A percentile compares a stretch with the other conserved stretches of the same genome.
phyloP scores from a whole-genome alignment of 805 yeast genomes.

The Saccharomyces jurei region DNA sequence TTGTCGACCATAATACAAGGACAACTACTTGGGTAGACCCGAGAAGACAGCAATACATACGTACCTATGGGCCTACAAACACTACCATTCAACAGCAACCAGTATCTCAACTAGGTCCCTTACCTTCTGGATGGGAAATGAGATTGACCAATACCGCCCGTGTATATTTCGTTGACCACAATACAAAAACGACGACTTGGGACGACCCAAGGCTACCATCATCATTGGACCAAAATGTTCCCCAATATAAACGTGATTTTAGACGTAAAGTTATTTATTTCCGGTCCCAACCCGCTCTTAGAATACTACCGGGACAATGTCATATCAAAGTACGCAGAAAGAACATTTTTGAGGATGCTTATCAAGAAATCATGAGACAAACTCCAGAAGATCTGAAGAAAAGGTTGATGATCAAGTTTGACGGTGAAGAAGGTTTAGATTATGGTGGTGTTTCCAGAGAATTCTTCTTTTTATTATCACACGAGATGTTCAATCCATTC shows the following conservation, averaged over 20 bases:
- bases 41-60: constrained; percentile 94
- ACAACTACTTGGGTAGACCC: constrained; percentile 99
- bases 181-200: constrained; percentile 99
- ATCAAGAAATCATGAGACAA: constrained; percentile 97
- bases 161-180: constrained; percentile 97
- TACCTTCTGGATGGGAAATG: constrained; percentile 99
- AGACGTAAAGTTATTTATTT: constrained; percentile 95
- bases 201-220: constrained; percentile 98
- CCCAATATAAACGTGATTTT: constrained; percentile 98
- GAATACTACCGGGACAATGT: constrained; percentile 97
- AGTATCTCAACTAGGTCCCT: constrained; percentile 92
- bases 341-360: constrained; percentile 93
- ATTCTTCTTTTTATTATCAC: constrained; percentile 90
- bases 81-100: constrained; percentile 97
- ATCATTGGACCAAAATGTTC: constrained; percentile 94
- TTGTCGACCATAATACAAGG: constrained; percentile 98
- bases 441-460: constrained; percentile 99
- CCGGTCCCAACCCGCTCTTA: constrained; percentile 95
- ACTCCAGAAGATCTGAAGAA: constrained; percentile 97
- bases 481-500: constrained; percentile 97
- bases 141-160: constrained; percentile 97
- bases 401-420: constrained; percentile 95
- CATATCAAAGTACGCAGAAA: constrained; percentile 96
- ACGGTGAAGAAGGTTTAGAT: constrained; percentile 98
- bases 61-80: constrained; percentile 78